Evolutionary conservation across 129 eudicot species (phyloP), one percentile per base, ranked within the genome.

Genomic region (Mikania micrantha): DNA sequence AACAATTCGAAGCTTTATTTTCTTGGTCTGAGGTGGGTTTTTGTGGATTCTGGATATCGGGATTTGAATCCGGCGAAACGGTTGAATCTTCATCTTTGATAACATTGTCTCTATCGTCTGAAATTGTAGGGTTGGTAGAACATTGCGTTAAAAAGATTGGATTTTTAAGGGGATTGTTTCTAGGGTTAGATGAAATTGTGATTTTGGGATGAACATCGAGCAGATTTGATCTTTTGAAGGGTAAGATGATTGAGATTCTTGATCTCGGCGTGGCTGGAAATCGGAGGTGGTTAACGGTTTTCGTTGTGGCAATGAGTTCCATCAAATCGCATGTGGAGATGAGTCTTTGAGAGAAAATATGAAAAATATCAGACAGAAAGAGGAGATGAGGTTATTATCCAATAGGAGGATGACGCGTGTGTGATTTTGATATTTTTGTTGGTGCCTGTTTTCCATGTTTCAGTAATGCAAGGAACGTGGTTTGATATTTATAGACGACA

Each of bases 81-180:
- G 35, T 38, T 50, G 80, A 69, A 66, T 79, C 80, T 54, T 80
- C 81, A 19, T 84, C 85, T 40, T 76, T 40, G 6, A 74, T 80
- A 15, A 81, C 72, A 59, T 79, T 80, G 5, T 81, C 82, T 69
- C 41, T 85, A 24, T 85, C 81, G 58, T 76, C 75, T 35, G 75
- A 76, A 35, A 84, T 79, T 74, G 78, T 66, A 32, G 90, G 86
- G 42, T 83, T 87, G 36, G 84, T 75, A 52, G 90, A 85, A 79
- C 92, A 87, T 57, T 60, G 78, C 60, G 80, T 61, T 57, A 80
- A 53, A 69, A 82, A 81, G 54, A 56, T 67, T 42, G 79, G 35
- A 71, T 32, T 66, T 56, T 65, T 66, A 67, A 29, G 66, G 10
- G 27, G 73, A 68, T 45, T n/a, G n/a, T n/a, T 69, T 61, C 58